phyloP scores from a whole-genome alignment of 768 basidiomycete species.

The Dacryopinax primogenitus region DNA sequence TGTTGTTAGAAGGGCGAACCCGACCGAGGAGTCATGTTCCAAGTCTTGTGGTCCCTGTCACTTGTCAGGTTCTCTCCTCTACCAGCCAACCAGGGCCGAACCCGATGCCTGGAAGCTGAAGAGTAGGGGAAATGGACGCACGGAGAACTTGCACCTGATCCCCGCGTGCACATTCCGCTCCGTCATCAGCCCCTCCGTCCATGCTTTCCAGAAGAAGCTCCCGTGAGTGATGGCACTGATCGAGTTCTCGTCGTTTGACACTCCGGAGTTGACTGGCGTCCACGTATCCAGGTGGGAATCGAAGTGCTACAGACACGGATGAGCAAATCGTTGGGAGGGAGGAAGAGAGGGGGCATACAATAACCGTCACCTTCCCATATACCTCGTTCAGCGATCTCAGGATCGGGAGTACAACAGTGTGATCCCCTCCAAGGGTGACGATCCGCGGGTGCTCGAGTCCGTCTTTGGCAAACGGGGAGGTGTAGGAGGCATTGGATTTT shows the following conservation, averaged over 20 bases:
- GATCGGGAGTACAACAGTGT: slow-evolving; percentile 78
- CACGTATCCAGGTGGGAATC: slow-evolving; percentile 77
- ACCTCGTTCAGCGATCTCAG: slow-evolving; percentile 63
- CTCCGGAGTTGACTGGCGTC: slow-evolving; percentile 31
- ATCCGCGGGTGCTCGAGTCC: slow-evolving; percentile 60
- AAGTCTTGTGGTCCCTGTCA: slow-evolving; percentile 52
- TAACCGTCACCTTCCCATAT: slow-evolving; percentile 47
- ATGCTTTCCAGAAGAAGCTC: slow-evolving; percentile 71
- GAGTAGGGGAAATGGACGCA: slow-evolving; percentile 22
- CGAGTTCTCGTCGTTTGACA: slow-evolving; percentile 42
- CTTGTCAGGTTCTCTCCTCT: too few relatives aligned
- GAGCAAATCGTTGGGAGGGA: background rate
- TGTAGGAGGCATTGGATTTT: slow-evolving; percentile 25
- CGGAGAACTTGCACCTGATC: slow-evolving; percentile 61
- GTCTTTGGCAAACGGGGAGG: slow-evolving; percentile 38
- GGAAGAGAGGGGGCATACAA: background rate
- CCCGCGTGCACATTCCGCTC: slow-evolving; percentile 73
- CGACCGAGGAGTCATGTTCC: slow-evolving; percentile 53
- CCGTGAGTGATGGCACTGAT: slow-evolving; percentile 52
- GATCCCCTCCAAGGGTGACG: slow-evolving; percentile 75
- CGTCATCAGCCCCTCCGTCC: slow-evolving; percentile 61
- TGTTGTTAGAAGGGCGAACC: slow-evolving; percentile 65
- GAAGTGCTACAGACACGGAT: slow-evolving; percentile 67
- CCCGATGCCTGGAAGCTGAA: too few relatives aligned
- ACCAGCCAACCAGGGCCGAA: too few relatives aligned